Evolutionary conservation across 305 asterid genomes (phyloP).

Genomic region (Fraxinus floribunda): DNA sequence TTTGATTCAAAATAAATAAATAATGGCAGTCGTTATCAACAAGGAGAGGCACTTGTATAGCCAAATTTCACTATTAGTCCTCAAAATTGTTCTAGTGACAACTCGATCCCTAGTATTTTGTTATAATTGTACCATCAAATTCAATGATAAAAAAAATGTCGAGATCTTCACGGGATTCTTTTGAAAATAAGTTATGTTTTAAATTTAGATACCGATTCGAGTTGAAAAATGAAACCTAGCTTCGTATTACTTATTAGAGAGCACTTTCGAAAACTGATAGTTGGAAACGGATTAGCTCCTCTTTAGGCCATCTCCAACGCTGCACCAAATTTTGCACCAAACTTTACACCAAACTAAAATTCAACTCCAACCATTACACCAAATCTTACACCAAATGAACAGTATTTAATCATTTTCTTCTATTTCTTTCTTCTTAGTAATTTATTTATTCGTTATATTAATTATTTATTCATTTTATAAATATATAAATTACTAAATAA

Average conservation of each 20-base stretch:
- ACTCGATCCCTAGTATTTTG: background rate
- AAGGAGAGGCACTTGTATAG: background rate
- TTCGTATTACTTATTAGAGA: too few species aligned
- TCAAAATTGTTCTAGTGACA: background rate
- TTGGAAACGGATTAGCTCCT: background rate
- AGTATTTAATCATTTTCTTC: too few species aligned
- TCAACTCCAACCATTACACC: too few species aligned
- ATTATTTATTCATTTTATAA: too few species aligned
- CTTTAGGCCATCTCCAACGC: too few species aligned
- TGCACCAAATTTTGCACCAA: too few species aligned
- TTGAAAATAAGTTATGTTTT: background rate
- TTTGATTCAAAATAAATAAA: too few species aligned
- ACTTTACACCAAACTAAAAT: too few species aligned
- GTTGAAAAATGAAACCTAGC: background rate
- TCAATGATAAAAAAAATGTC: background rate
- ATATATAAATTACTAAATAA: too few species aligned
- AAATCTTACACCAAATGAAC: too few species aligned
- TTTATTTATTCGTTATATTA: too few species aligned
- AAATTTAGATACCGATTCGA: background rate
- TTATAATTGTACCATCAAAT: background rate
- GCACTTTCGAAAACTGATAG: background rate
- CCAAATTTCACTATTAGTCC: background rate
- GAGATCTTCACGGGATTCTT: background rate
- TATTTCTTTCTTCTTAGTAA: too few species aligned
- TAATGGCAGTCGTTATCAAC: background rate